A percentile compares a stretch with the other conserved stretches of the same genome.
phyloP scores from a whole-genome alignment of 1,139 yeast species.

The Sugiyamaella neomexicana region DNA sequence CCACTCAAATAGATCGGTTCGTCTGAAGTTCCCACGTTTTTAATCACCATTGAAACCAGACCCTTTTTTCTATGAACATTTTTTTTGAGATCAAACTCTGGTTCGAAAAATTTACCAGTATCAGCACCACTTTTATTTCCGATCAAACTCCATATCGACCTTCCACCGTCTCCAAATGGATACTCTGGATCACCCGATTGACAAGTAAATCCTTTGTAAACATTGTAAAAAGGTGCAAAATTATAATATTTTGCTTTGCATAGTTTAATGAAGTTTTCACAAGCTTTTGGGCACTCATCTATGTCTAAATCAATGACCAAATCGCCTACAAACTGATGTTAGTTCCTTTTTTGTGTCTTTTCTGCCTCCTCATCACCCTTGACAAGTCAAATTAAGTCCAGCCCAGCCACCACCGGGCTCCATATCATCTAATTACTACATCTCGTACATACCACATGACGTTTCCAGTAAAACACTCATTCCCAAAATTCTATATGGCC shows the following conservation, averaged over 20 bases:
- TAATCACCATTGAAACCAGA: constrained; percentile 43
- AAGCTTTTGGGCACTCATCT: constrained; percentile 44
- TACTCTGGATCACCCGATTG: constrained; percentile 53
- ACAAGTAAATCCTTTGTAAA: constrained; percentile 44
- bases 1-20: constrained; percentile 30
- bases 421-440: too few relatives aligned
- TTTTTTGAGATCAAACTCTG: constrained; percentile 26
- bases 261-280: constrained; percentile 54
- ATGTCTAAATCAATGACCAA: constrained; percentile 54
- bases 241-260: constrained; percentile 57
- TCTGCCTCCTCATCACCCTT: too few relatives aligned
- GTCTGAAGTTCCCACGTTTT: constrained; percentile 8
- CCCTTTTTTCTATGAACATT: constrained; percentile 41
- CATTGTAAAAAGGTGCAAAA: constrained; percentile 51
- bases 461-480: constrained; percentile 66
- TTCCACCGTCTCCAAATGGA: constrained; percentile 44
- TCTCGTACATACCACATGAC: constrained; percentile 45
- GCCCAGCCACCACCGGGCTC: too few relatives aligned
- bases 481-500: neutral
- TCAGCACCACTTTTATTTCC: constrained; percentile 27
- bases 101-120: constrained; percentile 25
- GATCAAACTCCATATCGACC: constrained; percentile 41
- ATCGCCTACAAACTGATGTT: constrained; percentile 39
- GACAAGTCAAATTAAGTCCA: too few relatives aligned
- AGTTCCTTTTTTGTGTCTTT: neutral